Evolutionary conservation across 1,139 yeast genomes (phyloP).

Genomic region (Yamadazyma conglobata): DNA sequence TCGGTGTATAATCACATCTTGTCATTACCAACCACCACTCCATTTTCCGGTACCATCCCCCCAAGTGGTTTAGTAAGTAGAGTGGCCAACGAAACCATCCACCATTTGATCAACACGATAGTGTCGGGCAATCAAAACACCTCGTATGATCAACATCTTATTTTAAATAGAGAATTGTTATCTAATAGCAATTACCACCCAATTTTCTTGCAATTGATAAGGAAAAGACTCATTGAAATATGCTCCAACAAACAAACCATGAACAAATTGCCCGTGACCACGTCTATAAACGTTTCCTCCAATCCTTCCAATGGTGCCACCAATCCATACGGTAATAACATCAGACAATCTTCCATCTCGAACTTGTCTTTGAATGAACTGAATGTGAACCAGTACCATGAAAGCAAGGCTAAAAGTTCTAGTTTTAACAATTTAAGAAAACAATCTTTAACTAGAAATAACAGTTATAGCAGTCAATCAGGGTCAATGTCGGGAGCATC

Average conservation of each 20-base stretch:
- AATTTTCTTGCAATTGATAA: conserved; percentile 40
- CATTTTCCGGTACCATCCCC: conserved; percentile 41
- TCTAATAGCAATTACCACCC: conserved; percentile 36
- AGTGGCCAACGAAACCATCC: conserved; percentile 43
- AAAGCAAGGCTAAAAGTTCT: conserved; percentile 23
- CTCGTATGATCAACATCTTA: conserved; percentile 34
- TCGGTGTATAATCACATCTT: conserved; percentile 33
- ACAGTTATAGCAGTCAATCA: conserved; percentile 26
- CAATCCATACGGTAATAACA: conserved; percentile 9
- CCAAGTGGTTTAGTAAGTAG: conserved; percentile 45
- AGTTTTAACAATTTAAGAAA: conserved; percentile 37
- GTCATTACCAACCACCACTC: conserved; percentile 45
- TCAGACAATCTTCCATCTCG: conserved; percentile 38
- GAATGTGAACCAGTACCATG: conserved; percentile 32
- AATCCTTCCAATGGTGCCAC: conserved; percentile 1
- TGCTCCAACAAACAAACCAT: conserved; percentile 24
- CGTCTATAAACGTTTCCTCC: conserved; percentile 23
- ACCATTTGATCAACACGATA: conserved; percentile 21
- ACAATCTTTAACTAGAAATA: conserved; percentile 45
- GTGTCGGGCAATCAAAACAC: conserved; percentile 14
- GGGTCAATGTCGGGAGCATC: conserved; percentile 11
- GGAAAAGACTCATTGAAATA: conserved; percentile 41
- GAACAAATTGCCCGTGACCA: conserved; percentile 24
- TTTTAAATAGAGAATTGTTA: conserved; percentile 33
- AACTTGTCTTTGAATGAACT: conserved; percentile 42